Evolutionary conservation across 495 filamentous ascomycete genomes (phyloP).

Genomic region (Hypoxylon fuscum): DNA sequence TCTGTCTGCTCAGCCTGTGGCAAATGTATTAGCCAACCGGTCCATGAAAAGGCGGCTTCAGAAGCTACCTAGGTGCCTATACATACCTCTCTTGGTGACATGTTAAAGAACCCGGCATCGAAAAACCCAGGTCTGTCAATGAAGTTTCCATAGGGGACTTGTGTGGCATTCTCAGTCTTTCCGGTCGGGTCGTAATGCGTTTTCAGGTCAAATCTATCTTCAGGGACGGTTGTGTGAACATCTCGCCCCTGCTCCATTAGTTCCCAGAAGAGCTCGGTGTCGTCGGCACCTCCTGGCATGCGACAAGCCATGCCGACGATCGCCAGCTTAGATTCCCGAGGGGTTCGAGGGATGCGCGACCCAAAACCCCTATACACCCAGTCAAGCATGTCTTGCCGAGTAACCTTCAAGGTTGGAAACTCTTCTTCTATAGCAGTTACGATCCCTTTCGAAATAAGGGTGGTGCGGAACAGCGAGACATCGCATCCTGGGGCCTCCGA

Average conservation of each 20-base stretch:
- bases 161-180: conserved; percentile 70
- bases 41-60: conserved; percentile 33
- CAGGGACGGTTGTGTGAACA: conserved; percentile 62
- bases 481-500: not conserved
- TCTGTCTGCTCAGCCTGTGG: conserved; percentile 83
- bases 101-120: conserved; percentile 70
- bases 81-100: conserved; percentile 54
- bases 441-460: not conserved
- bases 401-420: not conserved
- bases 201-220: conserved; percentile 74
- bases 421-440: not conserved
- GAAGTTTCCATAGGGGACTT: conserved; percentile 80
- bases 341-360: no score
- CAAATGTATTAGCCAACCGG: conserved; percentile 71
- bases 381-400: not conserved
- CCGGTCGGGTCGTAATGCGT: conserved; percentile 75
- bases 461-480: not conserved
- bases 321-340: conserved; percentile 51
- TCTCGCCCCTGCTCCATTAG: conserved; percentile 66
- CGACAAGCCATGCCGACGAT: conserved; percentile 73
- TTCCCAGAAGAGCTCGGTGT: conserved; percentile 69
- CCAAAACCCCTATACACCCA: conserved; percentile 5
- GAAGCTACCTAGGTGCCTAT: no score
- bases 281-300: conserved; percentile 65
- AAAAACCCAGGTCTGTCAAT: conserved; percentile 79